Evolutionary conservation across 345 rosid genomes (phyloP), one percentile per base, ranked within the genome.

Genomic region (Diplotaxis tenuifolia): DNA sequence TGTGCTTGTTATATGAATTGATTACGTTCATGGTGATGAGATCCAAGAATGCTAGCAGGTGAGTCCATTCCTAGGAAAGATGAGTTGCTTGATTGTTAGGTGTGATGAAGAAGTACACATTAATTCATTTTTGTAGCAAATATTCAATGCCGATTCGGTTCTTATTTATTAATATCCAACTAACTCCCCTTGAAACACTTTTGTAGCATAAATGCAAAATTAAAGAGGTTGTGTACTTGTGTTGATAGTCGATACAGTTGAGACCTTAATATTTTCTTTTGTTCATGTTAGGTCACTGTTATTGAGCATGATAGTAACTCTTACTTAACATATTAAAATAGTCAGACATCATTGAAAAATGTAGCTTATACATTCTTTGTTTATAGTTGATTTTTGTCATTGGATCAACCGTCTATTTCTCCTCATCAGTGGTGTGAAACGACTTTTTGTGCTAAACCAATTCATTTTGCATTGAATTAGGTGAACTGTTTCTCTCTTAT

Each of bases 81-180:
- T 1, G 18, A 38, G 70, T 72, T 18, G 65, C 38, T 40, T 22
- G 67, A 52, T 32, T n/a, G 57, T 19, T 54, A 1, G 49, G 65
- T 56, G 14, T 28, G 5, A 27, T 7, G 45, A 19, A n/a, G 28
- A 21, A 7, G 29, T 9, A 25, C 12, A 36, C 36, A 9, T 53
- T 9, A 63, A 72, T 64, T 55, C 70, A 64, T 54, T 64, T 19
- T n/a, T 16, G 18, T 36, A 64, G 22, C 42, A 54, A 1, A 18
- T 10, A 54, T 27, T 54, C 40, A 64, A 54, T n/a, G 56, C 20
- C 10, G 1, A 25, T 23, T 7, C 42, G 12, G 12, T 28, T 68
- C 54, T 14, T 68, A 56, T 31, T 59, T 8, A 21, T 1, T 14
- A 20, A 22, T 50, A 7, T 50, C 47, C 47, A 66, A 34, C 59